These are phyloP conservation scores for Colletotrichum coccodes DNA, from an alignment of 2,329 filamentous ascomycete genomes.

Conservation along the genomic window DNA sequence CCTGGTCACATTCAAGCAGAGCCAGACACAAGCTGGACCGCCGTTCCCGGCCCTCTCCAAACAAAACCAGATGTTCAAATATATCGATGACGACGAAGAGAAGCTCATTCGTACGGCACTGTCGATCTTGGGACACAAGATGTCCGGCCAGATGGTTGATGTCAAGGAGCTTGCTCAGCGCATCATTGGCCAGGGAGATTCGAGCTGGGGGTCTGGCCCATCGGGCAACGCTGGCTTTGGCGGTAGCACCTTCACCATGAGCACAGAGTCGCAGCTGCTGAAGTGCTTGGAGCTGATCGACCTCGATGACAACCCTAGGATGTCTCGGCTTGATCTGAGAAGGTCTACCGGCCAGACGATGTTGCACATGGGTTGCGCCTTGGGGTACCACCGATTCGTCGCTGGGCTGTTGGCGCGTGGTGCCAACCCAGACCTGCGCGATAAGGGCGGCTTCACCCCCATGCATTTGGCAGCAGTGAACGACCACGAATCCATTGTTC, in stretches of 20 bases:
- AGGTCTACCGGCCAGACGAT: slow-evolving; percentile 79
- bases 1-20: slow-evolving; percentile 74
- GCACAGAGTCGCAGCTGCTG: slow-evolving; percentile 72
- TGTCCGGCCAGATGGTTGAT: slow-evolving; percentile 71
- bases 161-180: slow-evolving; percentile 70
- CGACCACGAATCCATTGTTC: slow-evolving; percentile 79
- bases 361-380: slow-evolving; percentile 80
- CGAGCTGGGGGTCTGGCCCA: slow-evolving; percentile 54
- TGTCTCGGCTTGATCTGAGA: slow-evolving; percentile 74
- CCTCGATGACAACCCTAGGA: slow-evolving; percentile 76
- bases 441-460: slow-evolving; percentile 83
- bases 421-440: slow-evolving; percentile 79
- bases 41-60: slow-evolving; percentile 45
- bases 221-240: slow-evolving; percentile 49
- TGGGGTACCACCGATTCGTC: slow-evolving; percentile 80
- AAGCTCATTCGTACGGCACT: slow-evolving; percentile 75
- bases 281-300: slow-evolving; percentile 83
- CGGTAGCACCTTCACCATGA: slow-evolving; percentile 55
- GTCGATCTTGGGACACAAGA: slow-evolving; percentile 71
- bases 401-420: slow-evolving; percentile 81
- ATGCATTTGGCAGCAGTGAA: slow-evolving; percentile 85
- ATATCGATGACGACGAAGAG: slow-evolving; percentile 77
- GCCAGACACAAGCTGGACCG: slow-evolving; percentile 52
- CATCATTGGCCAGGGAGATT: slow-evolving; percentile 62
- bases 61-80: slow-evolving; percentile 72